phyloP scores from a whole-genome alignment of 2,329 filamentous ascomycete species.

The Akanthomyces muscarius region DNA sequence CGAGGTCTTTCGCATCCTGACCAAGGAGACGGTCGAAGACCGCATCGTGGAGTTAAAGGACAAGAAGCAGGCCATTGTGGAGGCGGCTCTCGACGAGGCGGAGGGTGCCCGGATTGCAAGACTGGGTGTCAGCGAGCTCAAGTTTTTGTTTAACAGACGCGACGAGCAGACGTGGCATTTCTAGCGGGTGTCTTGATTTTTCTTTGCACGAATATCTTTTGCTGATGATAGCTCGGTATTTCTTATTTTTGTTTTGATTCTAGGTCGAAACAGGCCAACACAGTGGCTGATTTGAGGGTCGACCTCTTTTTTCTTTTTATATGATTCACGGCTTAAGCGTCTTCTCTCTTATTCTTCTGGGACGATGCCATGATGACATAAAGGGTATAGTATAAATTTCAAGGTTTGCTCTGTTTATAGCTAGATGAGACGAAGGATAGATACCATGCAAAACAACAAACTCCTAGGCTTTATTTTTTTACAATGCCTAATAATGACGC shows the following conservation, averaged over 20 bases:
- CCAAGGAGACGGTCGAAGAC: slow-evolving; percentile 78
- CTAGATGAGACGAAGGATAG: background rate
- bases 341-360: background rate
- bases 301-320: background rate
- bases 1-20: slow-evolving; percentile 73
- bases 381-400: no score
- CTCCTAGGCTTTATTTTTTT: background rate
- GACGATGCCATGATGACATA: background rate
- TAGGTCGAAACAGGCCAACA: background rate
- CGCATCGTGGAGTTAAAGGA: slow-evolving; percentile 77
- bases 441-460: background rate
- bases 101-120: slow-evolving; percentile 63
- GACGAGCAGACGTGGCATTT: slow-evolving; percentile 1
- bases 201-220: background rate
- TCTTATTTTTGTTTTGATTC: background rate
- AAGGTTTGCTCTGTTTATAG: background rate
- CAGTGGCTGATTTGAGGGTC: no score
- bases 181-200: background rate
- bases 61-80: slow-evolving; percentile 71
- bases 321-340: background rate
- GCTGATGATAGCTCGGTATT: background rate
- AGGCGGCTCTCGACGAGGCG: slow-evolving; percentile 74
- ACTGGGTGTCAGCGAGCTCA: slow-evolving; percentile 62
- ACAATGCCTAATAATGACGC: background rate
- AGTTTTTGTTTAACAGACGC: slow-evolving; percentile 56